Base-by-base conservation (phyloP, 2,329 filamentous ascomycete species). In the Trichoderma koningiopsis region DNA sequence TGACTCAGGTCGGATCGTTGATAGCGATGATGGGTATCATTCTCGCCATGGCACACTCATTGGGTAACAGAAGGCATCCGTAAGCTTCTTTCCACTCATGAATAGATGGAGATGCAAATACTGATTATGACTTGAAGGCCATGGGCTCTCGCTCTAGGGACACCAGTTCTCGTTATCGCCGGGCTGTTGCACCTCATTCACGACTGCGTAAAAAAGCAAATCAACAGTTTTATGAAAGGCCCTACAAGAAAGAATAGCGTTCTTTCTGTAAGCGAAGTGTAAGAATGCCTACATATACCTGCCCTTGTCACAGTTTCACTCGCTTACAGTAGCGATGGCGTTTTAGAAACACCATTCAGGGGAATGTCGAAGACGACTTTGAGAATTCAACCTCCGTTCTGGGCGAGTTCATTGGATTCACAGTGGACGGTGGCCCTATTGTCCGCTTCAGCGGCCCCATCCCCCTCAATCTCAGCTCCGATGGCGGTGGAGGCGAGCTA, bases 121-220 rank as follows among this genome's bases (percentile, higher is more conserved):
- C 68, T 74, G 37, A 70, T 53, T 27, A 37, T 59, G 22, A 14
- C n/a, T 33, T 35, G 47, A 49, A 84, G 82, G 19, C 84, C 84
- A 0, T 89, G 87, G 87, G 86, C 84, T 2, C 82, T 89, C 7
- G 87, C 87, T 14, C 76, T 89, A 14, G 87, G 87, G 7, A 89
- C 87, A 0, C 87, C 87, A 0, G 86, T 89, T 2, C 80, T 89
- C 10, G 86, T 89, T 33, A 85, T 88, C 61, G 87, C 86, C 5
- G 86, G 85, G 0, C 72, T 87, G 55, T 81, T 85, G 47, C 81
- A 86, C 74, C 77, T 86, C 49, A 76, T 86, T 57, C 82, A 84
- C 68, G 79, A 80, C 64, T 79, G 76, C 71, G 77, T 79, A 10
- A 76, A 74, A 43, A 79, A 78, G 68, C 77, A 78, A 4, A 74